Percentiles rank a stretch among this genome's conserved stretches.
Evolutionary conservation across 805 yeast species (phyloP).

Genomic region (Candida coquimbonensis): DNA sequence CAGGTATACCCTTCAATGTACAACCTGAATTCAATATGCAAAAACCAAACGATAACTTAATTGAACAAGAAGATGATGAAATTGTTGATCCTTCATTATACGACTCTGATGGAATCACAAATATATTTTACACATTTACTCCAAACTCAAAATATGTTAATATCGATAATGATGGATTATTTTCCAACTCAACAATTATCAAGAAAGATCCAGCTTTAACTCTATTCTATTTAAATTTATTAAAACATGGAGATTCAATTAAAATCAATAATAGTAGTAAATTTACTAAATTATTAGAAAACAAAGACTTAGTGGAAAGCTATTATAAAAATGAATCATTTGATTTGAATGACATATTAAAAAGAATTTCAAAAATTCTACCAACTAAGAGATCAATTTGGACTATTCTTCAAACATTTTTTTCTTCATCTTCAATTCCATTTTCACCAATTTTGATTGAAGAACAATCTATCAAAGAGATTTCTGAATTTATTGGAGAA

Average conservation of each 20-base stretch:
- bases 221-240: conserved; percentile 10
- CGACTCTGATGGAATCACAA: conserved; percentile 11
- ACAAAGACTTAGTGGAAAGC: conserved; percentile 14
- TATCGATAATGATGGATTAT: conserved; percentile 16
- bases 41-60: not conserved
- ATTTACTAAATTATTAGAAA: conserved; percentile 12
- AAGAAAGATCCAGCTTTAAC: conserved; percentile 17
- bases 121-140: conserved; percentile 8
- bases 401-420: conserved; percentile 49
- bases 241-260: not conserved
- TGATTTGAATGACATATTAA: conserved; percentile 11
- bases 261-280: conserved; percentile 1
- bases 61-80: conserved; percentile 1
- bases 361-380: conserved; percentile 31
- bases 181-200: conserved; percentile 10
- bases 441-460: conserved; percentile 64
- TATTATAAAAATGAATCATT: conserved; percentile 12
- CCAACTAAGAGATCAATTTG: conserved; percentile 53
- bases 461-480: conserved; percentile 31
- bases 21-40: not conserved
- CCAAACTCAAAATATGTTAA: conserved; percentile 11
- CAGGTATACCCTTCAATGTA: not conserved
- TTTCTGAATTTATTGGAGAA: conserved; percentile 39
- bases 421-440: conserved; percentile 31
- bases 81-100: conserved; percentile 15